Evolutionary conservation across 495 filamentous ascomycete genomes (phyloP).

Genomic region (Letharia lupina): DNA sequence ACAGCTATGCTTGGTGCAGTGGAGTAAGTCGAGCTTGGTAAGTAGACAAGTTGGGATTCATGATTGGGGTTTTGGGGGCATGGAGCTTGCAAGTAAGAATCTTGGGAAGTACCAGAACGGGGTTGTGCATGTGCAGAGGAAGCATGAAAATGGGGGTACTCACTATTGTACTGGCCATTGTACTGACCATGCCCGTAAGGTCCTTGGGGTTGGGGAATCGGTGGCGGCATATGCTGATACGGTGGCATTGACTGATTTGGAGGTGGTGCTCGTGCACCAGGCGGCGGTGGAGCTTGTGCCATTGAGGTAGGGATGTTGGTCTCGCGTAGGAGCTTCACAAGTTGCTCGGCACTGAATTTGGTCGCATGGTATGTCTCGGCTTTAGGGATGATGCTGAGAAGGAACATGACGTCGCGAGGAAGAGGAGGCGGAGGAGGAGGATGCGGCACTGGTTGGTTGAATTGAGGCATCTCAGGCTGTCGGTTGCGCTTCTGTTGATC

Average conservation of each 20-base stretch:
- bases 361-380: constrained; percentile 60
- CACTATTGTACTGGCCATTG: constrained; percentile 18
- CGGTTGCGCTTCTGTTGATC: constrained; percentile 54
- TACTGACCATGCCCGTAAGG: constrained; percentile 13
- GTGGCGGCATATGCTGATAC: constrained; percentile 33
- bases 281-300: constrained; percentile 23
- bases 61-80: background rate
- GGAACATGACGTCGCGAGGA: constrained; percentile 70
- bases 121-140: background rate
- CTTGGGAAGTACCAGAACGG: background rate
- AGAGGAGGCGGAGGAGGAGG: constrained; percentile 41
- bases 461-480: constrained; percentile 17
- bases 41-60: no score
- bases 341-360: constrained; percentile 57
- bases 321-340: constrained; percentile 65
- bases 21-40: background rate
- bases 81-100: background rate
- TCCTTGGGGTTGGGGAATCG: constrained; percentile 17
- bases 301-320: constrained; percentile 53
- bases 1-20: background rate
- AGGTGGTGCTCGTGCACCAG: constrained; percentile 24
- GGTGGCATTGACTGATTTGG: constrained; percentile 18
- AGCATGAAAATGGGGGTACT: constrained; percentile 2
- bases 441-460: constrained; percentile 29
- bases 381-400: constrained; percentile 74